phyloP scores from a whole-genome alignment of 164 flowering plant species.

The Cinnamomum micranthum region DNA sequence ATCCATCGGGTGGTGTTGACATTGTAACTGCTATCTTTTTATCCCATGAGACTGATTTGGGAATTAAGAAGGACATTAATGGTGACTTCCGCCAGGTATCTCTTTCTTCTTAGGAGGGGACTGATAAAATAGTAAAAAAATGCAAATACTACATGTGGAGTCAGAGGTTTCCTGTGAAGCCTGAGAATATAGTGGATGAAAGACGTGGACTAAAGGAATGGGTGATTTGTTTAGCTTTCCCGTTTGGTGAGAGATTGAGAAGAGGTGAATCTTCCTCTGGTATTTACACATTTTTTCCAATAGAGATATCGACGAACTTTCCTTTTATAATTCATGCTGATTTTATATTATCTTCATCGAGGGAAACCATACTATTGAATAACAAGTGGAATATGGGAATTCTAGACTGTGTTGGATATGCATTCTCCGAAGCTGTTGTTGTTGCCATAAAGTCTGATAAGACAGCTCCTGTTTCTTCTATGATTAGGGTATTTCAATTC shows the following conservation, averaged over 20 bases:
- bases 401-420: constrained; percentile 17
- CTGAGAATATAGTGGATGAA: constrained; percentile 24
- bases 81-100: constrained; percentile 53
- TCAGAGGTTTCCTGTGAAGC: constrained; percentile 48
- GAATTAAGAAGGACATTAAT: constrained; percentile 40
- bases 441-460: constrained; percentile 10
- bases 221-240: constrained; percentile 53
- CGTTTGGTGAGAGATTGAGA: constrained; percentile 31
- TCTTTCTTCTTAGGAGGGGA: constrained; percentile 40
- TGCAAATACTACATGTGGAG: constrained; percentile 60
- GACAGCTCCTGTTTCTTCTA: constrained; percentile 6
- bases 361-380: constrained; percentile 44
- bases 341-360: constrained; percentile 48
- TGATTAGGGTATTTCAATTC: constrained; percentile 8
- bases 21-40: constrained; percentile 43
- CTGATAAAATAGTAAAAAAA: constrained; percentile 3
- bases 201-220: constrained; percentile 43
- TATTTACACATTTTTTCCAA: constrained; percentile 53
- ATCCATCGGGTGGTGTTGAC: constrained; percentile 20
- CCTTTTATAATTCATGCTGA: constrained; percentile 58
- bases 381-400: constrained; percentile 46
- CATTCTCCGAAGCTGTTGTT: constrained; percentile 21
- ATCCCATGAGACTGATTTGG: constrained; percentile 41
- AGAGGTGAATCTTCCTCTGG: constrained; percentile 39
- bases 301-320: constrained; percentile 52